Evolutionary conservation across 805 yeast genomes (phyloP).

Genomic region (Maudiozyma bulderi): DNA sequence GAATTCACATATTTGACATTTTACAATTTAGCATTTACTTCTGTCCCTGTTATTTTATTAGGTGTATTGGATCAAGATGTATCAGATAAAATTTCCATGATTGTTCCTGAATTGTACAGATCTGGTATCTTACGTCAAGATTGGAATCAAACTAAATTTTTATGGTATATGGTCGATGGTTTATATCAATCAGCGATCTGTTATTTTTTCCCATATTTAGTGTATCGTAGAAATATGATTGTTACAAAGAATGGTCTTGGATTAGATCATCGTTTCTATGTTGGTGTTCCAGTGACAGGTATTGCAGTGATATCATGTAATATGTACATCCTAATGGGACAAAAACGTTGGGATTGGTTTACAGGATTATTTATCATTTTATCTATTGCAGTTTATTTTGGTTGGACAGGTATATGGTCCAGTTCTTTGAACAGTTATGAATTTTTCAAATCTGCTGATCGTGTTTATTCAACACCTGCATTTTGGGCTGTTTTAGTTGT

Average conservation of each 20-base stretch:
- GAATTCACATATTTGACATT: conserved; percentile 76
- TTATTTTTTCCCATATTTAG: conserved; percentile 63
- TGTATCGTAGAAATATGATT: conserved; percentile 36
- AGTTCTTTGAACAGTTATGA: conserved; percentile 45
- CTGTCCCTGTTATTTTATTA: conserved; percentile 67
- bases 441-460: conserved; percentile 61
- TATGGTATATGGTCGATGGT: conserved; percentile 71
- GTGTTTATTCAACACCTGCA: conserved; percentile 48
- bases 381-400: conserved; percentile 52
- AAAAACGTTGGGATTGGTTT: conserved; percentile 78
- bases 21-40: conserved; percentile 75
- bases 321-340: conserved; percentile 53
- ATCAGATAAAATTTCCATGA: conserved; percentile 51
- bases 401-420: conserved; percentile 81
- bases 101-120: conserved; percentile 67
- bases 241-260: conserved; percentile 46
- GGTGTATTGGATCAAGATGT: conserved; percentile 81
- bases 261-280: conserved; percentile 63
- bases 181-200: conserved; percentile 66
- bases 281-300: conserved; percentile 60
- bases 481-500: conserved; percentile 62
- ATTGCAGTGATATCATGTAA: conserved; percentile 64
- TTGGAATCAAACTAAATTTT: conserved; percentile 59
- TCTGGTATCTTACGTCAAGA: conserved; percentile 67
- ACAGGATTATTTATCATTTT: conserved; percentile 45